Evolutionary conservation across 1,284 basidiomycete genomes (phyloP).

Genomic region (Coniferiporia weirii): DNA sequence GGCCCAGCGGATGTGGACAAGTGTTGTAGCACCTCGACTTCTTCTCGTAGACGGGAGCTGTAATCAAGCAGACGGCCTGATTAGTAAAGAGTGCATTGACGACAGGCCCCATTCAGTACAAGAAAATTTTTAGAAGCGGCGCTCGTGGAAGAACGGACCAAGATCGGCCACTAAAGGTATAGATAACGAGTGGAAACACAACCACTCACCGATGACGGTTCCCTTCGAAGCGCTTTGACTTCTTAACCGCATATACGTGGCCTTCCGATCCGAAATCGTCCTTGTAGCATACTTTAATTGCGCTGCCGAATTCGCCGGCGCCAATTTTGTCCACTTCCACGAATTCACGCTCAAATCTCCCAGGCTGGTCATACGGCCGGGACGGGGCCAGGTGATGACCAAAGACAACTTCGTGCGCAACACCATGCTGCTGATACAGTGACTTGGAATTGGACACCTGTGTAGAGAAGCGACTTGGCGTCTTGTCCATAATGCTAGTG

Average conservation of each 20-base stretch:
- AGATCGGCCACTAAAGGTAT: background rate
- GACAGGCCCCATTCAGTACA: background rate
- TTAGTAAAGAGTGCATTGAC: conserved; percentile 8
- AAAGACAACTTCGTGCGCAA: conserved; percentile 11
- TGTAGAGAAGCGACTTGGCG: conserved; percentile 3
- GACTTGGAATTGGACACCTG: conserved; percentile 21
- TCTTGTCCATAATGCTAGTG: conserved; percentile 20
- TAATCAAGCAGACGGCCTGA: conserved; percentile 6
- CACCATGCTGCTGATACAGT: conserved; percentile 18
- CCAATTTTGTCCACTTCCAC: conserved; percentile 81
- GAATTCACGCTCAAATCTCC: conserved; percentile 76
- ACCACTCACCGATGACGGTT: conserved; percentile 78
- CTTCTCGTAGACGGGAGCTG: conserved; percentile 87
- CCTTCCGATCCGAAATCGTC: conserved; percentile 39
- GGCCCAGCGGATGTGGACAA: conserved; percentile 43
- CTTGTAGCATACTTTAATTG: conserved; percentile 83
- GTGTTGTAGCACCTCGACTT: conserved; percentile 89
- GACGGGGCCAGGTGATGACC: conserved; percentile 17
- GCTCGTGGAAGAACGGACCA: background rate
- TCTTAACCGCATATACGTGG: conserved; percentile 86
- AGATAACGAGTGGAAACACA: background rate
- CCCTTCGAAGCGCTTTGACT: conserved; percentile 90
- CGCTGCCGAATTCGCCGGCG: conserved; percentile 91
- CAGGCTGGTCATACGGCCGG: conserved; percentile 39
- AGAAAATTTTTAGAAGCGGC: background rate